These are phyloP conservation scores for Hortaea sp. DNA, from an alignment of 2,329 filamentous ascomycete species.

Conservation along the genomic window DNA sequence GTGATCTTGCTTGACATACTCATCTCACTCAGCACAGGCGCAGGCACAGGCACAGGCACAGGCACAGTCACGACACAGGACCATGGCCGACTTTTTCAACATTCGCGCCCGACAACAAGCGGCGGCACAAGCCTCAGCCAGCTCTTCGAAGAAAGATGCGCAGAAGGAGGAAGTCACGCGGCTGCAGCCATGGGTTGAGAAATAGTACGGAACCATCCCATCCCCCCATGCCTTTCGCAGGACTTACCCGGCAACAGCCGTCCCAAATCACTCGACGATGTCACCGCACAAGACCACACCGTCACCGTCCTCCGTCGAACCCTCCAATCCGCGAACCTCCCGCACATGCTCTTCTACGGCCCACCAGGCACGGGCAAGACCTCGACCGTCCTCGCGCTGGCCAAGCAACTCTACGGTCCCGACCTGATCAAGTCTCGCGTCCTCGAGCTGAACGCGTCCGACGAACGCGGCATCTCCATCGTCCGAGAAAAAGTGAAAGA, in stretches of 20 bases:
- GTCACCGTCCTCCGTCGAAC: slow-evolving; percentile 86
- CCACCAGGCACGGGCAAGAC: slow-evolving; percentile 97
- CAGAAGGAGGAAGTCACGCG: slow-evolving; percentile 50
- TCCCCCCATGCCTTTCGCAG: too few species aligned
- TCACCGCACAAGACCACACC: slow-evolving; percentile 95
- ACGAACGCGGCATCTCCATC: slow-evolving; percentile 95
- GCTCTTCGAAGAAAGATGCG: slow-evolving; percentile 56
- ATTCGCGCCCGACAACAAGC: slow-evolving; percentile 69
- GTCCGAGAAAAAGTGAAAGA: slow-evolving; percentile 97
- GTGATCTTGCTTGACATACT: too few species aligned
- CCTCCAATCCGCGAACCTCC: slow-evolving; percentile 91
- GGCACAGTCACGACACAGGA: too few species aligned
- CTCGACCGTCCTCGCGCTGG: slow-evolving; percentile 89
- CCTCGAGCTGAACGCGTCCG: slow-evolving; percentile 97
- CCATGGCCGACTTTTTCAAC: slow-evolving; percentile 90
- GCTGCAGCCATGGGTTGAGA: slow-evolving; percentile 94
- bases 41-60: too few species aligned
- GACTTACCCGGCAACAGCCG: slow-evolving; percentile 61
- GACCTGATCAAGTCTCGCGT: slow-evolving; percentile 87
- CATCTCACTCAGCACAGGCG: not conserved
- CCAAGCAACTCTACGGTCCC: slow-evolving; percentile 94
- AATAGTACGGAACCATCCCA: slow-evolving; percentile 59
- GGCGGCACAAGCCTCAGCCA: slow-evolving; percentile 57
- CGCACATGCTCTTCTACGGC: slow-evolving; percentile 99
- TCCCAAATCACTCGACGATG: slow-evolving; percentile 86